These are phyloP conservation scores for Eutrema heterophyllum DNA, from an alignment of 345 rosid species.

Conservation along the genomic window DNA sequence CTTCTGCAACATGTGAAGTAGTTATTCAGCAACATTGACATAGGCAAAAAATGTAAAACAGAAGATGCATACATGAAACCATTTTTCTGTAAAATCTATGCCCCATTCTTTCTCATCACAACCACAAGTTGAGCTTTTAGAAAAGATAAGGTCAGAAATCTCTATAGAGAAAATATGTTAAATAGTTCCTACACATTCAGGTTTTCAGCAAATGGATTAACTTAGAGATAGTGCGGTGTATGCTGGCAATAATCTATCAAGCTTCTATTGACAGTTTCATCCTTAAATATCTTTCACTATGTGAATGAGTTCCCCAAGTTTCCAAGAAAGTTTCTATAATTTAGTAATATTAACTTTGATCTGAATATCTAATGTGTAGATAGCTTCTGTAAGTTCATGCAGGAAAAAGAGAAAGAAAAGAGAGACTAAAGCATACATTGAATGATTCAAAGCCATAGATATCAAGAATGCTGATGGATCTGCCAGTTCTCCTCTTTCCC, in stretches of 20 bases:
- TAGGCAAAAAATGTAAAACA: constrained; percentile 2
- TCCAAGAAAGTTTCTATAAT: background rate
- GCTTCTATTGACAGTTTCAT: background rate
- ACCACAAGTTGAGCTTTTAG: background rate
- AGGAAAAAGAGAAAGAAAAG: background rate
- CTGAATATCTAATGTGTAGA: background rate
- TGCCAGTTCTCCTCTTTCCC: constrained; percentile 84
- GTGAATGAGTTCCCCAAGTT: background rate
- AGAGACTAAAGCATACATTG: constrained; percentile 42
- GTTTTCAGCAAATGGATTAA: background rate
- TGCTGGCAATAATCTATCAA: background rate
- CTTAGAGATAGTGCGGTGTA: background rate
- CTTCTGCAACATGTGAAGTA: constrained; percentile 51
- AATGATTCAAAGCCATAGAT: constrained; percentile 99
- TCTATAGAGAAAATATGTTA: background rate
- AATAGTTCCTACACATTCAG: background rate
- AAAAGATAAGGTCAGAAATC: background rate
- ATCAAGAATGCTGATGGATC: constrained; percentile 98
- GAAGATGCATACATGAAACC: constrained; percentile 16
- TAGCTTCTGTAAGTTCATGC: constrained; percentile 4
- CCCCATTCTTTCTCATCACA: background rate
- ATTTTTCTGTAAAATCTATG: background rate
- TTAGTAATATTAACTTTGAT: background rate
- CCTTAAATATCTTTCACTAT: background rate
- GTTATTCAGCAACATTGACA: constrained; percentile 3